Percentiles rank a stretch among this genome's conserved stretches.
Conservation (phyloP, 1,139 yeast species). For the Nakaseomyces bracarensis region DNA sequence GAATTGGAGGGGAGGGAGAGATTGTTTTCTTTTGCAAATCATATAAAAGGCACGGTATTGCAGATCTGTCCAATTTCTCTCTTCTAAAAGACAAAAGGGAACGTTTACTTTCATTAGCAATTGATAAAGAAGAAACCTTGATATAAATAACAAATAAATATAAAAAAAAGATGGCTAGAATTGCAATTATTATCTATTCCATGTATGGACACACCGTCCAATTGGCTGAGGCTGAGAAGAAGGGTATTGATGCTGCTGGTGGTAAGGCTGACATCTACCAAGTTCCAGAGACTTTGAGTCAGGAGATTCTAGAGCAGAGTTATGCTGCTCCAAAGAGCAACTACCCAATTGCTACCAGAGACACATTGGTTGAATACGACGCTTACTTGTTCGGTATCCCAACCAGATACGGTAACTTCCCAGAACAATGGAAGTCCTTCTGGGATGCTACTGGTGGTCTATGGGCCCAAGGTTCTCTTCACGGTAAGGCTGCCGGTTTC, state of each 20-base stretch:
- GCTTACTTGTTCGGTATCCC: constrained; percentile 76
- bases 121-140: neutral
- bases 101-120: too few species aligned
- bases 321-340: constrained; percentile 63
- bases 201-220: constrained; percentile 70
- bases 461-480: constrained; percentile 69
- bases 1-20: too few species aligned
- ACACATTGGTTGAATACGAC: constrained; percentile 56
- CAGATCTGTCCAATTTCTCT: too few species aligned
- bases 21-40: too few species aligned
- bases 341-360: constrained; percentile 59
- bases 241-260: constrained; percentile 69
- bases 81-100: too few species aligned
- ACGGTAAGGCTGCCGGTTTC: constrained; percentile 69
- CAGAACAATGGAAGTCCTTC: constrained; percentile 75
- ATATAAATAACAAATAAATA: neutral
- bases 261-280: constrained; percentile 65
- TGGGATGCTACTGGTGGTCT: constrained; percentile 78
- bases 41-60: too few species aligned
- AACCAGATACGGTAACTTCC: constrained; percentile 74
- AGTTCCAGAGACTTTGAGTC: constrained; percentile 68
- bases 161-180: constrained; percentile 22
- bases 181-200: constrained; percentile 66
- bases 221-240: constrained; percentile 60
- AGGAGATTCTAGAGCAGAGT: constrained; percentile 50